Evolutionary conservation across 192 early-diverging fungal species (phyloP), one percentile per base, ranked within the genome.

Genomic region (Coemansia biformis): DNA sequence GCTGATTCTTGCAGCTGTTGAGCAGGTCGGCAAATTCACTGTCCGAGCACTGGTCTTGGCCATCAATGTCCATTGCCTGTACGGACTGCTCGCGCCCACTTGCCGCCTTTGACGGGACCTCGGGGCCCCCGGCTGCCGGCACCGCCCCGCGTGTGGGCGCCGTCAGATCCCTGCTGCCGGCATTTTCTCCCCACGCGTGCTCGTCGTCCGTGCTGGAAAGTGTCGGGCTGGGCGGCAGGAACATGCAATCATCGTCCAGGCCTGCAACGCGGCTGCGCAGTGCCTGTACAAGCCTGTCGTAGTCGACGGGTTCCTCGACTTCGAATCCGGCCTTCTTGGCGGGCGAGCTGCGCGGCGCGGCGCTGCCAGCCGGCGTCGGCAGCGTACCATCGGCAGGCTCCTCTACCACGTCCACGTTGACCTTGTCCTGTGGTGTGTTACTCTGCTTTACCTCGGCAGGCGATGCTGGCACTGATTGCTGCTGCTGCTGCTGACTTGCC

Each of bases 241-340:
- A 60, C 24, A 57, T 54, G 31, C 51, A 43, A 23, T 60, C 57
- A 21, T 63, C 52, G 29, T 56, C 40, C 33, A 72, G 49, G 10
- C 30, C 39, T 14, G 50, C 43, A 14, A 72, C 61, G 21, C 68
- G 68, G 39, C 23, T 45, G 18, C 68, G 68, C 23, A 72, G 53
- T 9, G 48, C n/a, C 10, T 55, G 33, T 3, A 61, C 68, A 15
- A 63, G 57, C 17, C 36, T 45, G 30, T 34, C 19, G 26, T 72
- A 72, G 36, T 72, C 68, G 2, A 51, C 48, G 2, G 68, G 68
- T 35, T 72, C 68, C 13, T 72, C 68, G n/a, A 72, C 35, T 53
- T 72, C 52, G 14, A 72, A 44, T 2, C 33, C 41, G 35, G 22
- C 44, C 18, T 42, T 47, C n/a, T 43, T 48, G 14, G 36, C 19